A percentile compares a stretch with the other conserved stretches of the same genome.
Conservation (phyloP, 345 rosid species). For the Heritiera fomes region DNA sequence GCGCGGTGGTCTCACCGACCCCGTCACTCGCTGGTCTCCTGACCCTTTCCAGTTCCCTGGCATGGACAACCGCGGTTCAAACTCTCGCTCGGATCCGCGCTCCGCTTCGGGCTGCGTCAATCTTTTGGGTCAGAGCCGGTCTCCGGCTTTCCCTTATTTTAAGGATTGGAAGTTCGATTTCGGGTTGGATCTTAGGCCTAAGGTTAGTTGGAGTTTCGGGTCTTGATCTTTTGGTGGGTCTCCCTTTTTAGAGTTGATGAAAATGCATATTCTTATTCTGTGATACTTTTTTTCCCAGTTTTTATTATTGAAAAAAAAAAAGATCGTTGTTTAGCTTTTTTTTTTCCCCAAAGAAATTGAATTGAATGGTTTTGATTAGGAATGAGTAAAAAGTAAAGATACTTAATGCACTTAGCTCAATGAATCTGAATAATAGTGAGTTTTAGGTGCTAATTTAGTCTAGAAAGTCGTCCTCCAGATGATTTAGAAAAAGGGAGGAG, state of each 20-base stretch:
- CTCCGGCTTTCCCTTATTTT: constrained; percentile 70
- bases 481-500: background rate
- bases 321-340: background rate
- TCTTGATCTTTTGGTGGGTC: background rate
- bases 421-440: background rate
- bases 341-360: background rate
- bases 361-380: background rate
- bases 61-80: constrained; percentile 35
- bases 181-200: constrained; percentile 72
- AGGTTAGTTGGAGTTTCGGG: constrained; percentile 40
- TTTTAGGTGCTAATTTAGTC: background rate
- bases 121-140: constrained; percentile 54
- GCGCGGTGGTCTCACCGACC: constrained; percentile 54
- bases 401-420: background rate
- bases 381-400: no score
- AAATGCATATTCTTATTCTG: background rate
- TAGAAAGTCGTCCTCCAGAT: background rate
- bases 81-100: constrained; percentile 17
- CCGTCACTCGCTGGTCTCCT: constrained; percentile 46
- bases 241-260: background rate
- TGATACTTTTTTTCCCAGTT: background rate
- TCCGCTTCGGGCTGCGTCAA: constrained; percentile 56
- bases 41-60: constrained; percentile 66
- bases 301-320: background rate
- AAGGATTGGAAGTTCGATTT: constrained; percentile 64